phyloP scores from a whole-genome alignment of 306 rosid genomes.

The Trifolium dubium region DNA sequence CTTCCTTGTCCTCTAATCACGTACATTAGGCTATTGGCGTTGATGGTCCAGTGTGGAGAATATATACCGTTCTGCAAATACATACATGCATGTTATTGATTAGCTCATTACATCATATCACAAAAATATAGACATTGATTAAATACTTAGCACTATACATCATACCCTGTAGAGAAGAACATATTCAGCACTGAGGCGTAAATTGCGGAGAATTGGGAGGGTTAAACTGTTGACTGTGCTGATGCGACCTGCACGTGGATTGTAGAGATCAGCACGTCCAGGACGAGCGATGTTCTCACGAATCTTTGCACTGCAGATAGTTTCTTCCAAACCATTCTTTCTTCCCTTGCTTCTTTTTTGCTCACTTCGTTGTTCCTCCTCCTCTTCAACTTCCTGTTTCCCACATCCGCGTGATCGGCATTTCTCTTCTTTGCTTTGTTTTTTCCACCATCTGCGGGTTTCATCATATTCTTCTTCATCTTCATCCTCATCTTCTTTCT shows the following conservation, averaged over 20 bases:
- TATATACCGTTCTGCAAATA: constrained; percentile 56
- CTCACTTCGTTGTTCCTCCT: neutral
- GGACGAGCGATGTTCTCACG: constrained; percentile 46
- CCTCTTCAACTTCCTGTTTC: neutral
- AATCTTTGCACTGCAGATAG: constrained; percentile 43
- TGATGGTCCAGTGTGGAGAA: constrained; percentile 63
- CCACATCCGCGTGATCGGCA: neutral
- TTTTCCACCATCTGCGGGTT: neutral
- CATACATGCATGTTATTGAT: neutral
- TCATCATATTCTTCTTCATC: neutral
- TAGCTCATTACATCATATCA: neutral
- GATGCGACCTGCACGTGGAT: constrained; percentile 50
- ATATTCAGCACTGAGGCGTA: constrained; percentile 52
- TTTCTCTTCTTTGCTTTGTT: neutral
- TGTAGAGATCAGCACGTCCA: constrained; percentile 48
- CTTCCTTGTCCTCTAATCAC: constrained; percentile 57
- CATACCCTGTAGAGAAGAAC: constrained; percentile 48
- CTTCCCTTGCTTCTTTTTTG: neutral
- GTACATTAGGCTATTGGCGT: constrained; percentile 56
- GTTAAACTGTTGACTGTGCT: constrained; percentile 41
- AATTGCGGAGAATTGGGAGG: constrained; percentile 46
- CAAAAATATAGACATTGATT: neutral
- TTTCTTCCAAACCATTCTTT: constrained; percentile 49
- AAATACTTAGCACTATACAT: neutral
- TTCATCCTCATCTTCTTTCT: neutral